A percentile compares a stretch with the other conserved stretches of the same genome.
Evolutionary conservation across 352 stramenopile species (phyloP).

Genomic region (Phytopythium sindhum): DNA sequence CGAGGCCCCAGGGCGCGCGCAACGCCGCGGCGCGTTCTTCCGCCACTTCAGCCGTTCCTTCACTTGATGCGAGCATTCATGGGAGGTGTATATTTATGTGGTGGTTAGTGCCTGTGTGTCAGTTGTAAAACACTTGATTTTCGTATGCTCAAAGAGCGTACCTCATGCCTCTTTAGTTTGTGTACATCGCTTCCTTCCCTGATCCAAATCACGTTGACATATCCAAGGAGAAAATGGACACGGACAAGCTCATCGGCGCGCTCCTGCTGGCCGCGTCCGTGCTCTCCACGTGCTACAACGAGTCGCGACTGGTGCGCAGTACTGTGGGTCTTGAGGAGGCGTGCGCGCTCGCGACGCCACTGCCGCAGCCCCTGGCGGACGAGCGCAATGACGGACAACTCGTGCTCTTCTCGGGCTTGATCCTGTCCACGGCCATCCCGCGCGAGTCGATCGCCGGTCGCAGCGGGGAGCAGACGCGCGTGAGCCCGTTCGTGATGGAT

Average conservation of each 20-base stretch:
- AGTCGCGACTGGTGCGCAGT: slow-evolving; percentile 47
- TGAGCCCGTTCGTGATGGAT: slow-evolving; percentile 60
- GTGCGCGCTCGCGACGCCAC: slow-evolving; percentile 20
- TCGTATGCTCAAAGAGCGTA: not conserved
- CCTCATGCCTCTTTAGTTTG: not conserved
- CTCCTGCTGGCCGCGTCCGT: slow-evolving; percentile 47
- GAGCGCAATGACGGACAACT: slow-evolving; percentile 24
- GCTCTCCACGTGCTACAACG: slow-evolving; percentile 47
- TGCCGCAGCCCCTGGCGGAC: slow-evolving; percentile 20
- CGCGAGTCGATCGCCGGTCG: slow-evolving; percentile 9
- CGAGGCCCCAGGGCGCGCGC: not conserved
- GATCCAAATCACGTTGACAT: not conserved
- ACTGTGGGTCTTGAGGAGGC: slow-evolving; percentile 52
- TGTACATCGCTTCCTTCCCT: not conserved
- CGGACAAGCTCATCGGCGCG: slow-evolving; percentile 40
- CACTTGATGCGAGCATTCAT: not conserved
- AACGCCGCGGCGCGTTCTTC: not conserved
- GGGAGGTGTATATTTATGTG: not conserved
- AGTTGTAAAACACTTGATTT: not conserved
- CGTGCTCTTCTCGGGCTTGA: slow-evolving; percentile 47
- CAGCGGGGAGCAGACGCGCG: slow-evolving; percentile 15
- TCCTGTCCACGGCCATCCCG: slow-evolving; percentile 30
- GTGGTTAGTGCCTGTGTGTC: not conserved
- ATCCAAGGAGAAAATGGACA: slow-evolving; percentile 17
- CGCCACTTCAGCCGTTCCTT: not conserved